Conservation (phyloP, 768 basidiomycete genomes). For the Rhodotorula taiwanensis region DNA sequence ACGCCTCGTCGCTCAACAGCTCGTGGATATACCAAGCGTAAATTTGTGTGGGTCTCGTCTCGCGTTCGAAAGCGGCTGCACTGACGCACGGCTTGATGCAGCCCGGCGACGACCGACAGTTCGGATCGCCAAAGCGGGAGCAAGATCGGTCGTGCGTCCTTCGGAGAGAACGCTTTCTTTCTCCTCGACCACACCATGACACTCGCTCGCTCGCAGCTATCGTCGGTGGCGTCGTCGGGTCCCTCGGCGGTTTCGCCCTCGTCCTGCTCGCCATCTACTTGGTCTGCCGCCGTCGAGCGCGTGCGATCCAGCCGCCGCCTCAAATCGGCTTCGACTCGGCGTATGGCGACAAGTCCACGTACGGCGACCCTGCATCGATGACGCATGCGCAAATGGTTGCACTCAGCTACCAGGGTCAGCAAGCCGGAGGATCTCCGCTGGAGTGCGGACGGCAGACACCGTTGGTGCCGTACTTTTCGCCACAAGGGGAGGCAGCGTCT, state of each 20-base stretch:
- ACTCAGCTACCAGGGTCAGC: background rate
- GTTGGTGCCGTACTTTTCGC: background rate
- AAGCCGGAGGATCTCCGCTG: accelerated
- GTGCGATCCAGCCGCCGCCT: background rate
- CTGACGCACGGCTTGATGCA: background rate
- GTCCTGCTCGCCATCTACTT: background rate
- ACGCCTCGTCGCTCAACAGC: conserved; percentile 16
- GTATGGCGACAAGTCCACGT: too few species aligned
- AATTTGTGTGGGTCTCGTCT: background rate
- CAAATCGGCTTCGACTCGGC: background rate
- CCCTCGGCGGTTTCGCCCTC: conserved; percentile 1
- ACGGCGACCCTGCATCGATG: background rate
- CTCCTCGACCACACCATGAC: background rate
- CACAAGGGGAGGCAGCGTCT: too few species aligned
- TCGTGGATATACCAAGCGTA: conserved; percentile 11
- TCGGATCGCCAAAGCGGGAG: background rate
- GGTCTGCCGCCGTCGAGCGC: conserved; percentile 3
- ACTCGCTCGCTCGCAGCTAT: background rate
- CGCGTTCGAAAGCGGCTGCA: background rate
- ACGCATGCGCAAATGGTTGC: conserved; percentile 14
- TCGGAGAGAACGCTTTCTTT: background rate
- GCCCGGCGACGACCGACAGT: background rate
- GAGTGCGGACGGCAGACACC: background rate
- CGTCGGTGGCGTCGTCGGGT: conserved; percentile 17
- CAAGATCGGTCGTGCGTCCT: background rate